Percentiles rank a stretch among this genome's conserved stretches.
These are phyloP conservation scores for Wickerhamiella sorbophila DNA, from an alignment of 805 yeast species.

Conservation along the genomic window DNA sequence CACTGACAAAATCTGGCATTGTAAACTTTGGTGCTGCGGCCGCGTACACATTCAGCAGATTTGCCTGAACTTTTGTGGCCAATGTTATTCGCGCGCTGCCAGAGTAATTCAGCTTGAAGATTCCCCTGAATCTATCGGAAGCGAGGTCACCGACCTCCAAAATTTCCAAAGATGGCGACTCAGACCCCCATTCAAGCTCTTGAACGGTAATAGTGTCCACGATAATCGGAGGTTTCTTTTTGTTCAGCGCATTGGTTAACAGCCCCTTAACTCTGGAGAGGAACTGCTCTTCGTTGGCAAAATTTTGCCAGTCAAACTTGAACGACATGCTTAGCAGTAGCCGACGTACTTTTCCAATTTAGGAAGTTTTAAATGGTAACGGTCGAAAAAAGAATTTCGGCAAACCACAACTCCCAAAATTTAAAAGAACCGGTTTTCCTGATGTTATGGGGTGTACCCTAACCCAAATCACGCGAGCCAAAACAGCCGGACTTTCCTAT, in stretches of 20 bases:
- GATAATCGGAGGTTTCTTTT: conserved; percentile 44
- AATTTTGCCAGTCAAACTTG: conserved; percentile 60
- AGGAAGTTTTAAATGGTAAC: no score
- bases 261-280: conserved; percentile 43
- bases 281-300: conserved; percentile 50
- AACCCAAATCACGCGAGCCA: neutral
- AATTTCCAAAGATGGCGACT: conserved; percentile 63
- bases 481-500: neutral
- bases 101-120: conserved; percentile 57
- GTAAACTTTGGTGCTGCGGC: conserved; percentile 36
- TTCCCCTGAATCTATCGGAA: conserved; percentile 62
- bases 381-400: no score
- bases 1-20: conserved; percentile 50
- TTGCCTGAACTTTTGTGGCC: conserved; percentile 72
- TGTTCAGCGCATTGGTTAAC: conserved; percentile 56
- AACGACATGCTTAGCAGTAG: conserved; percentile 70
- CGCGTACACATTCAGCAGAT: conserved; percentile 55
- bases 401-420: no score
- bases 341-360: no score
- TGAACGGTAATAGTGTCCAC: conserved; percentile 55
- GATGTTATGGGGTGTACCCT: no score
- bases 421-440: no score
- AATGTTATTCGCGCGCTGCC: conserved; percentile 68
- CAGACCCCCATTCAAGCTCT: conserved; percentile 58
- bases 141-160: conserved; percentile 74